These are phyloP conservation scores for Neurospora tetraspora DNA, from an alignment of 495 filamentous ascomycete genomes.

Conservation along the genomic window DNA sequence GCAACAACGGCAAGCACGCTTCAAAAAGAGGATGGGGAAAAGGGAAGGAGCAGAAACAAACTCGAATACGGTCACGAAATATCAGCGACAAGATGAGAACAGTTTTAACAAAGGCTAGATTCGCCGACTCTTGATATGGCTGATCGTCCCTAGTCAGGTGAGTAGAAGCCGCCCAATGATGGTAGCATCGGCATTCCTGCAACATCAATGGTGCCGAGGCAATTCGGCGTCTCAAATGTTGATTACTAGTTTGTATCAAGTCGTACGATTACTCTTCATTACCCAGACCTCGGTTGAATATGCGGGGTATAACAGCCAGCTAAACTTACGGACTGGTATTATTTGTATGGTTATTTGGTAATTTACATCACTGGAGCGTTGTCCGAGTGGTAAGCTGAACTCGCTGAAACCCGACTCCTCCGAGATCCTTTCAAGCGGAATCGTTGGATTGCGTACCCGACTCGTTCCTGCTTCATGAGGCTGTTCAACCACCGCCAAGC, in stretches of 20 bases:
- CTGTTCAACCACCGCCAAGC: background rate
- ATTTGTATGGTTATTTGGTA: background rate
- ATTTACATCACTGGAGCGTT: background rate
- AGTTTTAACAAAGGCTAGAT: background rate
- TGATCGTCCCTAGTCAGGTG: background rate
- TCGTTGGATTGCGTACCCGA: background rate
- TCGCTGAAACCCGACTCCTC: background rate
- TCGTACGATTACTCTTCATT: background rate
- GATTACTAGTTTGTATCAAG: background rate
- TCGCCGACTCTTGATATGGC: background rate
- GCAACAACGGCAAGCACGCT: background rate
- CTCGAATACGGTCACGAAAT: background rate
- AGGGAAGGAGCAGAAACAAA: background rate
- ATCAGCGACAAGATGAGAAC: background rate
- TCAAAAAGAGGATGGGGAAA: background rate
- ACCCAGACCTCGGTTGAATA: background rate
- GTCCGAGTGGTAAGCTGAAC: background rate
- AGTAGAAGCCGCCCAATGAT: background rate
- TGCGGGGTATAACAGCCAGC: background rate
- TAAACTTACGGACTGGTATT: background rate
- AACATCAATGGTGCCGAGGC: background rate
- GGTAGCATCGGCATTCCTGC: background rate
- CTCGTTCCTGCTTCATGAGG: background rate
- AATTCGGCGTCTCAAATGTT: background rate
- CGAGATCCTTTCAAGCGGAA: background rate